Evolutionary conservation across 2,329 filamentous ascomycete genomes (phyloP).

Genomic region (Biscogniauxia marginata): DNA sequence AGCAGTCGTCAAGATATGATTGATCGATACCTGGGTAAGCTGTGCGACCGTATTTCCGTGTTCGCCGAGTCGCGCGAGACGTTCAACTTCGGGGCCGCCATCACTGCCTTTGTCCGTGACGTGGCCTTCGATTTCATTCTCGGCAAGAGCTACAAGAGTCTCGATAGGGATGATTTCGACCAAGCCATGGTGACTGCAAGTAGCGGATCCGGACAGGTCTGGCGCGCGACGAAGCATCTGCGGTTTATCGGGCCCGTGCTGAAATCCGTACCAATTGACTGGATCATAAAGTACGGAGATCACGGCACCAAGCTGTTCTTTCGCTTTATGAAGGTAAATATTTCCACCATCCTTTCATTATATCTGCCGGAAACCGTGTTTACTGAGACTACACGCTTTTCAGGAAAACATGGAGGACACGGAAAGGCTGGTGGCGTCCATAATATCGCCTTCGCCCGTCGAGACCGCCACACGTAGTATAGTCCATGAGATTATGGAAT

Average conservation of each 20-base stretch:
- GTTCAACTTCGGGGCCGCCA: conserved; percentile 7
- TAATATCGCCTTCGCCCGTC: too few species aligned
- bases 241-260: conserved; percentile 15
- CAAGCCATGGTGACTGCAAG: background rate
- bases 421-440: too few species aligned
- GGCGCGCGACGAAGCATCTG: conserved; percentile 24
- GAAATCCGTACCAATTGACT: conserved; percentile 14
- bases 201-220: conserved; percentile 7
- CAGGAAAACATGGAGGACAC: too few species aligned
- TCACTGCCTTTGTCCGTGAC: conserved; percentile 13
- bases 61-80: conserved; percentile 1
- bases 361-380: too few species aligned
- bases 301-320: conserved; percentile 6
- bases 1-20: conserved; percentile 1
- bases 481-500: conserved; percentile 14
- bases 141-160: conserved; percentile 13
- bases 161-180: conserved; percentile 19
- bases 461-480: too few species aligned
- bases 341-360: too few species aligned
- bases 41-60: background rate
- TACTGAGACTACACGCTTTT: too few species aligned
- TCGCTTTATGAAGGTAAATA: conserved; percentile 8
- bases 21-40: background rate
- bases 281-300: conserved; percentile 1
- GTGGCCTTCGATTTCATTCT: conserved; percentile 16